Percentiles rank a stretch among this genome's conserved stretches.
These are phyloP conservation scores for Astragalus glycyphyllos DNA, from an alignment of 306 rosid genomes.

Conservation along the genomic window DNA sequence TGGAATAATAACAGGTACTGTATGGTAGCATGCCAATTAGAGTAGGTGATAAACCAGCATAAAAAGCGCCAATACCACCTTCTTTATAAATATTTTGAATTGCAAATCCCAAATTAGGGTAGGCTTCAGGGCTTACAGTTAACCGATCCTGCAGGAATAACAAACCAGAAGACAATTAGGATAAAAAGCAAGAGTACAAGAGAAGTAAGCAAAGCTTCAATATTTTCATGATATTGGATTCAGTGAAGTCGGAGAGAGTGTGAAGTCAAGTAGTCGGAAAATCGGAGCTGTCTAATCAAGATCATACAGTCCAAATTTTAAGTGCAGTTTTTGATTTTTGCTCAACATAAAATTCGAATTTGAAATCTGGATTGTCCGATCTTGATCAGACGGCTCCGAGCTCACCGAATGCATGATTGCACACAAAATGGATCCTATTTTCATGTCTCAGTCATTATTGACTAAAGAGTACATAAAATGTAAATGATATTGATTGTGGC, in stretches of 20 bases:
- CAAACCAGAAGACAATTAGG: slow-evolving; percentile 43
- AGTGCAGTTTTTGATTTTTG: too few species aligned
- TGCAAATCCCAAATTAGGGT: slow-evolving; percentile 80
- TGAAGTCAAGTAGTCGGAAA: too few species aligned
- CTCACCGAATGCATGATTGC: too few species aligned
- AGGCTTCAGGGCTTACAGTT: slow-evolving; percentile 86
- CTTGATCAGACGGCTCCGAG: too few species aligned
- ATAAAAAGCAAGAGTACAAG: slow-evolving; percentile 9
- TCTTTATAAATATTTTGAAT: slow-evolving; percentile 78
- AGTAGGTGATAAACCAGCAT: slow-evolving; percentile 92
- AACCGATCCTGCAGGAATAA: slow-evolving; percentile 76
- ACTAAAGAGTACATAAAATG: slow-evolving; percentile 10
- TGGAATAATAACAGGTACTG: slow-evolving; percentile 94
- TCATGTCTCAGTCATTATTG: slow-evolving; percentile 3
- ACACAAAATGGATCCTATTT: not conserved
- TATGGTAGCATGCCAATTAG: slow-evolving; percentile 95
- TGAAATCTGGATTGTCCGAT: too few species aligned
- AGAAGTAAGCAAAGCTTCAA: slow-evolving; percentile 17
- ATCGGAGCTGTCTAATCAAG: too few species aligned
- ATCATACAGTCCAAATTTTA: too few species aligned
- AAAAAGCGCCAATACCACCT: slow-evolving; percentile 88
- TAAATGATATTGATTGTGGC: not conserved
- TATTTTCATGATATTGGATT: not conserved
- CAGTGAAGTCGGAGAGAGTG: too few species aligned
- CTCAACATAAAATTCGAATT: too few species aligned